These are phyloP conservation scores for Colletotrichum simmondsii DNA, from an alignment of 2,329 filamentous ascomycete species.

Conservation along the genomic window DNA sequence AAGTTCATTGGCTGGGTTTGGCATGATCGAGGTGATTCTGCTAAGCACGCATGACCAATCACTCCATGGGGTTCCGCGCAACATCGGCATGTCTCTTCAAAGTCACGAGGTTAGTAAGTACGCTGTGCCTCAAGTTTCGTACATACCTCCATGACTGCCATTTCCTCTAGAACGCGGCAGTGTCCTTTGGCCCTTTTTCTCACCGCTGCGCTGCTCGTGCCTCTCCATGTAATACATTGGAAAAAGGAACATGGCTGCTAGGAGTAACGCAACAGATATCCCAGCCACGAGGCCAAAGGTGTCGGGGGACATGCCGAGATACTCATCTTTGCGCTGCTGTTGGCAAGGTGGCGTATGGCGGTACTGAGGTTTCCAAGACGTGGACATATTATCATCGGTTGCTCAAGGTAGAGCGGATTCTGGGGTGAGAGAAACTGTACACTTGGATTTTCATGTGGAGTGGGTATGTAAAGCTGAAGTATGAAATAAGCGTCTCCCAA, in stretches of 20 bases:
- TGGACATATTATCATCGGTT: background rate
- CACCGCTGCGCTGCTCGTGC: background rate
- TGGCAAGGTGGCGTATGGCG: background rate
- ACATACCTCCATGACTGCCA: background rate
- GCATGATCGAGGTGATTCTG: background rate
- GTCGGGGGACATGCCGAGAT: background rate
- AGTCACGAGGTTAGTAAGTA: background rate
- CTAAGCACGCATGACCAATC: background rate
- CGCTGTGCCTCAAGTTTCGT: background rate
- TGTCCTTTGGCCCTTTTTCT: background rate
- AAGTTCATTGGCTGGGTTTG: background rate
- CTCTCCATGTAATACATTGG: background rate
- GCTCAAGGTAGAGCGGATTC: background rate
- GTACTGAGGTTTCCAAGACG: background rate
- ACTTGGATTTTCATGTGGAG: background rate
- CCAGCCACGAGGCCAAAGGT: background rate
- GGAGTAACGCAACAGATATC: background rate
- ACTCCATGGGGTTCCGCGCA: background rate
- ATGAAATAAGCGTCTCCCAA: background rate
- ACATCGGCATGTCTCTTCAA: background rate
- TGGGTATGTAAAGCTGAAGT: background rate
- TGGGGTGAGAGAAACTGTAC: background rate
- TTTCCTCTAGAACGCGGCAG: background rate
- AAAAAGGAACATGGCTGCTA: background rate
- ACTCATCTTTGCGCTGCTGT: background rate